Conservation (phyloP, 371 early-diverging fungal species). For the Coemansia sp. region DNA sequence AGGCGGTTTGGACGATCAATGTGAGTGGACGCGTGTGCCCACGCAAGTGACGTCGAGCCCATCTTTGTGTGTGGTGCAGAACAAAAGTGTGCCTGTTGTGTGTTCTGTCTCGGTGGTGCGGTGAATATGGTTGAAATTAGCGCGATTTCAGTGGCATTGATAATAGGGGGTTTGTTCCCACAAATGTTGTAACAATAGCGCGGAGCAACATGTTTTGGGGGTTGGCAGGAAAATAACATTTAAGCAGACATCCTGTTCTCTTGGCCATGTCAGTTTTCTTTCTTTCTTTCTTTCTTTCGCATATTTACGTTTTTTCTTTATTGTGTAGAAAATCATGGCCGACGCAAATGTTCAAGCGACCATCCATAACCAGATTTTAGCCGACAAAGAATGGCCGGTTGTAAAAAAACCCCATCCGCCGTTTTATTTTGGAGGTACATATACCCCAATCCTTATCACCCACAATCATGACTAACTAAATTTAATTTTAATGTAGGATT, state of each 20-base stretch:
- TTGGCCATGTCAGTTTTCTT: neutral
- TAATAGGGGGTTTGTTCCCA: neutral
- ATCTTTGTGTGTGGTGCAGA: neutral
- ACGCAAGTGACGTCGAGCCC: neutral
- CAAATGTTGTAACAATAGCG: neutral
- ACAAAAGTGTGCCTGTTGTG: neutral
- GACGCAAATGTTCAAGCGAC: slow-evolving; percentile 4
- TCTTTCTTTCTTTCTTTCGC: neutral
- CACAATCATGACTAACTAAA: neutral
- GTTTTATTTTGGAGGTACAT: slow-evolving; percentile 55
- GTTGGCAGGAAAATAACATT: neutral
- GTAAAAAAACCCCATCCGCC: slow-evolving; percentile 54
- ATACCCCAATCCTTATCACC: neutral
- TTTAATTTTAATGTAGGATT: slow-evolving; percentile 49
- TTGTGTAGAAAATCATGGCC: slow-evolving; percentile 9
- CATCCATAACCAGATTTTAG: slow-evolving; percentile 1
- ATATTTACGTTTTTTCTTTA: neutral
- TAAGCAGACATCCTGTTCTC: neutral
- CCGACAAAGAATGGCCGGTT: slow-evolving; percentile 17
- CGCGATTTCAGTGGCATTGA: neutral
- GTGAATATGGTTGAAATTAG: neutral
- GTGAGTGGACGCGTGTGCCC: neutral
- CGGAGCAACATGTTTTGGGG: too few species aligned
- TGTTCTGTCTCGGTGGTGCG: slow-evolving; percentile 4
- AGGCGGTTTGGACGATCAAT: neutral